Evolutionary conservation across 148 eudicot genomes (phyloP).

Genomic region (Vaccinium darrowii): DNA sequence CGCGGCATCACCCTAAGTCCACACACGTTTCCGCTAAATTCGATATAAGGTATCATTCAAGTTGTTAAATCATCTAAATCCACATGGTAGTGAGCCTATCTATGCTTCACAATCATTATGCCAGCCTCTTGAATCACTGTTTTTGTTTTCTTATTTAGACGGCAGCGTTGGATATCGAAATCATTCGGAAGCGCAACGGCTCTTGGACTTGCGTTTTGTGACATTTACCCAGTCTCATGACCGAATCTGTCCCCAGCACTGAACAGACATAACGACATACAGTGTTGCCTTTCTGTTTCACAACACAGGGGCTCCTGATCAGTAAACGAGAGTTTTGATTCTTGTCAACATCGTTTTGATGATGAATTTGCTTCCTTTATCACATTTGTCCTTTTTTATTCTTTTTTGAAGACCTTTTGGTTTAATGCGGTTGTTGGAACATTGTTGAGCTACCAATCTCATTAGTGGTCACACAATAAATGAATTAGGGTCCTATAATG

Average conservation of each 20-base stretch:
- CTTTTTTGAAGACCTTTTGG: not conserved
- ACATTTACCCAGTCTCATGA: not conserved
- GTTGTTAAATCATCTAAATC: conserved; percentile 2
- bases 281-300: not conserved
- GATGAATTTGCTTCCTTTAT: not conserved
- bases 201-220: not conserved
- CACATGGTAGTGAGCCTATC: not conserved
- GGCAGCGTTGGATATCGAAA: not conserved
- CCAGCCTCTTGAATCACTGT: not conserved
- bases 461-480: not conserved
- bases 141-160: not conserved
- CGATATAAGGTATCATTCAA: not conserved
- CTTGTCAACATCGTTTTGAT: not conserved
- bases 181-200: not conserved
- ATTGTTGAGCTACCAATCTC: not conserved
- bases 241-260: not conserved
- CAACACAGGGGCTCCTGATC: not conserved
- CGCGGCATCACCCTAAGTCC: not conserved
- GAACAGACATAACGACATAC: not conserved
- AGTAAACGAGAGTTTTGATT: not conserved
- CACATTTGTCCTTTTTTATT: not conserved
- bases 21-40: not conserved
- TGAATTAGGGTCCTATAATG: not conserved
- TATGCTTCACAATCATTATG: not conserved
- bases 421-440: not conserved